Base-by-base conservation (phyloP, 2,329 filamentous ascomycete species). In the Sphaerulina musiva region DNA sequence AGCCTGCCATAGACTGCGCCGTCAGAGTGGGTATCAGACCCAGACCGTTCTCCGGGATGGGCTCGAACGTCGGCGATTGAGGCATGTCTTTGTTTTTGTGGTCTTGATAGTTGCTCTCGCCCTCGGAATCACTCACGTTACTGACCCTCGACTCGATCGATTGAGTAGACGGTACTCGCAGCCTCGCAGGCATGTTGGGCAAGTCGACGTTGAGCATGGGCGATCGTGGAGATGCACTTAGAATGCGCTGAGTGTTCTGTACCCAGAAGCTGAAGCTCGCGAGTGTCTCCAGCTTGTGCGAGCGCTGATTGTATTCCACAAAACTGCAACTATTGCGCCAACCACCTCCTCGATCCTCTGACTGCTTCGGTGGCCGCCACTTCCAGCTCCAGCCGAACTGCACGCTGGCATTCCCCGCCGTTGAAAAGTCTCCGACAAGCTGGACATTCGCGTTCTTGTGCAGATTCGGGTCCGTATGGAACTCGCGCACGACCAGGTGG, bases 301-400 rank as follows among this genome's bases (percentile, higher is more conserved):
- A 89, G 62, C 92, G 83, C 68, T 93, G 87, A 72, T 98, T 91
- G 68, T 98, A 98, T 72, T 98, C 93, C 63, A 97, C 86, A 73
- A 98, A 96, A 70, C 89, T 96, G 78, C 93, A 97, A 64, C 86
- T 87, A 68, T 95, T 97, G 67, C 89, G 87, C 92, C 93, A 98
- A 43, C 93, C 93, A 54, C 90, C 89, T 31, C 87, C 88, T 65
- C 82, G 83, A 68, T 96, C 91, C 68, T 96, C 91, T 12, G 76
- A 74, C 11, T 75, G 67, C 76, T 89, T 95, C 38, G 93, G 93
- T 7, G 93, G 89, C 68, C 87, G 89, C 90, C 92, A 98, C 76
- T 86, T 93, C 93, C 93, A 98, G 6, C 86, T 85, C 90, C 92
- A 98, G 60, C 92, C 86, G 68, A 96, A 96, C 34, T 89, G 84